Conservation (phyloP, 139 green algal genomes). For the Coelastrella sp. region DNA sequence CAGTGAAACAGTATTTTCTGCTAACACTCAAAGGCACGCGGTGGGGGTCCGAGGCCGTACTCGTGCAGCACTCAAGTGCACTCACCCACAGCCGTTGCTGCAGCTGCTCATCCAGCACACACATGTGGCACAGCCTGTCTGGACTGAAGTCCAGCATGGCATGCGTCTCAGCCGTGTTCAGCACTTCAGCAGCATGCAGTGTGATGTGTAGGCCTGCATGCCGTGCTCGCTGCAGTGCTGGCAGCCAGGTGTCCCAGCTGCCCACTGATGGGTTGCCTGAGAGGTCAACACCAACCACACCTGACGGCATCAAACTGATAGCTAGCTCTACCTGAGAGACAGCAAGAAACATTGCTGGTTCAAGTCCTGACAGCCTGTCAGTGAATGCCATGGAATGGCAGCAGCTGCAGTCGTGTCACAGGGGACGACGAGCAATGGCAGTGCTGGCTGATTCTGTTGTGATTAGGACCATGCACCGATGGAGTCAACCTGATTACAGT, state of each 20-base stretch:
- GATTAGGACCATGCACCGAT: no score
- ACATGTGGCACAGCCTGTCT: slow-evolving; percentile 87
- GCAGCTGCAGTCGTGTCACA: no score
- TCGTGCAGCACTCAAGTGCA: background rate
- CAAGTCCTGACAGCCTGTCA: no score
- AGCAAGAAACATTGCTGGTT: background rate
- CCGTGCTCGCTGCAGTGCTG: slow-evolving; percentile 67
- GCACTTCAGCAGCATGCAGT: slow-evolving; percentile 83
- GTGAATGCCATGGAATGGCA: no score
- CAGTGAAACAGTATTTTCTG: background rate
- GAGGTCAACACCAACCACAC: slow-evolving; percentile 83
- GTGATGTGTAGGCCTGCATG: slow-evolving; percentile 74
- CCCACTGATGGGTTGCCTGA: slow-evolving; percentile 82
- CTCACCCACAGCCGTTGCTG: slow-evolving; percentile 62
- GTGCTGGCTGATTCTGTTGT: no score
- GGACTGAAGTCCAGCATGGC: slow-evolving; percentile 80
- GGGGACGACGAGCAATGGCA: no score
- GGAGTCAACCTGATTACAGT: no score
- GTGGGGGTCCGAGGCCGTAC: no score
- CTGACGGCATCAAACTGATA: slow-evolving; percentile 6
- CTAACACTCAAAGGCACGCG: background rate
- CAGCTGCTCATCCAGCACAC: slow-evolving; percentile 75
- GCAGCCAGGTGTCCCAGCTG: slow-evolving; percentile 67
- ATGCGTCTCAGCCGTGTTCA: slow-evolving; percentile 62
- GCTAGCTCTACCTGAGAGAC: slow-evolving; percentile 67